phyloP scores from a whole-genome alignment of 805 yeast species.

The Yarrowia osloensis region DNA sequence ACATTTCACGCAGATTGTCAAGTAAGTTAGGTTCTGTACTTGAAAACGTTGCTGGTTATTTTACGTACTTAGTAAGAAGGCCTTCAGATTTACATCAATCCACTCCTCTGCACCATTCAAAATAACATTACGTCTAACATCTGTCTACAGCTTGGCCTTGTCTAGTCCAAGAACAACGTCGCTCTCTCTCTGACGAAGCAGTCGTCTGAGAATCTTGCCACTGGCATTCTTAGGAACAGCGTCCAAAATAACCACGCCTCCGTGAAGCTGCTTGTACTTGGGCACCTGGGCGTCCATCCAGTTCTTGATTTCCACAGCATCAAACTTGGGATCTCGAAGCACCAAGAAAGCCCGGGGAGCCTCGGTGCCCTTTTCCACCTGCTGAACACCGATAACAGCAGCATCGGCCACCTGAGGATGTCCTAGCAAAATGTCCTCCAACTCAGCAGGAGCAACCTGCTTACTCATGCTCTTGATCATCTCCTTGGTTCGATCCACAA shows the following conservation, averaged over 20 bases:
- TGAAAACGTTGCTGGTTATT: too few relatives aligned
- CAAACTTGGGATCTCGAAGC: constrained; percentile 21
- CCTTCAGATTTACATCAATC: too few relatives aligned
- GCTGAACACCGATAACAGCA: constrained; percentile 76
- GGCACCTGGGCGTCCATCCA: constrained; percentile 46
- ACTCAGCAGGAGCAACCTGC: constrained; percentile 92
- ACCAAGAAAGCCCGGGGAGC: constrained; percentile 46
- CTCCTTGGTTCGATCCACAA: constrained; percentile 47
- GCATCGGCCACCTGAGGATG: constrained; percentile 80
- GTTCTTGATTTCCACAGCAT: constrained; percentile 36
- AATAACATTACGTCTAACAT: background rate
- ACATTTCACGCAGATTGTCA: too few relatives aligned
- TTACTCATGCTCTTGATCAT: constrained; percentile 52
- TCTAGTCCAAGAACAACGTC: constrained; percentile 34
- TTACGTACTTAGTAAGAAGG: too few relatives aligned
- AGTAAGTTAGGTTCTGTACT: too few relatives aligned
- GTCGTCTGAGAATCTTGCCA: constrained; percentile 92
- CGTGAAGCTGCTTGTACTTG: constrained; percentile 46
- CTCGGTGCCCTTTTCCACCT: constrained; percentile 77
- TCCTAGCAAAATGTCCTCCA: constrained; percentile 77
- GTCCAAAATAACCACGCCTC: constrained; percentile 63
- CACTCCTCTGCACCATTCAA: too few relatives aligned
- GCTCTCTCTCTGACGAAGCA: constrained; percentile 59
- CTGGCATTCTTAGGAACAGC: constrained; percentile 93
- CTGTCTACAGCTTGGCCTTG: constrained; percentile 11